Conservation (phyloP, 1,139 yeast genomes). For the Debaryomycetaceae sp. region DNA sequence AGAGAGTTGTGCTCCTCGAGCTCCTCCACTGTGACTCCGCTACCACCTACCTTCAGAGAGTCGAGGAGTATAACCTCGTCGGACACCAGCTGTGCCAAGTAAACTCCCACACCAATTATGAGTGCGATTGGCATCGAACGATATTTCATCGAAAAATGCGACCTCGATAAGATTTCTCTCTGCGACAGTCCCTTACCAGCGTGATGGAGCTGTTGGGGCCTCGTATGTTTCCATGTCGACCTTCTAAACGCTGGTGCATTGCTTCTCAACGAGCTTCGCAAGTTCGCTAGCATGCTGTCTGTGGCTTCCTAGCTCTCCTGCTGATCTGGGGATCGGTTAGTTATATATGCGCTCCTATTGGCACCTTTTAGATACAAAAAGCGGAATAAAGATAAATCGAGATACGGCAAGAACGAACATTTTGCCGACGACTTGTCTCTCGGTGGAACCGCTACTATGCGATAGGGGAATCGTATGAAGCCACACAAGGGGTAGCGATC, state of each 20-base stretch:
- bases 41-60: not conserved
- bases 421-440: too few species aligned
- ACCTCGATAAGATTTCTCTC: not conserved
- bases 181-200: not conserved
- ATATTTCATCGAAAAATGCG: not conserved
- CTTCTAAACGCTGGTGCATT: not conserved
- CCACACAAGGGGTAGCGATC: too few species aligned
- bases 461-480: too few species aligned
- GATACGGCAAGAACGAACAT: too few species aligned
- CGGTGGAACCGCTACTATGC: too few species aligned
- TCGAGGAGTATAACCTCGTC: conserved; percentile 1
- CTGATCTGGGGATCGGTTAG: not conserved
- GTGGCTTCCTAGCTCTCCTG: not conserved
- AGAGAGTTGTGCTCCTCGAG: conserved; percentile 10
- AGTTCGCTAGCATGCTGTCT: not conserved
- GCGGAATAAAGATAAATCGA: not conserved
- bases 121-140: not conserved
- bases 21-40: conserved; percentile 10
- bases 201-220: not conserved
- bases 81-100: not conserved
- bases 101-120: not conserved
- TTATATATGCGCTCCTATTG: not conserved
- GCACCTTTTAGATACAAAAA: not conserved
- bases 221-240: not conserved
- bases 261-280: not conserved